Evolutionary conservation across 306 rosid genomes (phyloP), one percentile per base, ranked within the genome.

Genomic region (Begonia peltatifolia): DNA sequence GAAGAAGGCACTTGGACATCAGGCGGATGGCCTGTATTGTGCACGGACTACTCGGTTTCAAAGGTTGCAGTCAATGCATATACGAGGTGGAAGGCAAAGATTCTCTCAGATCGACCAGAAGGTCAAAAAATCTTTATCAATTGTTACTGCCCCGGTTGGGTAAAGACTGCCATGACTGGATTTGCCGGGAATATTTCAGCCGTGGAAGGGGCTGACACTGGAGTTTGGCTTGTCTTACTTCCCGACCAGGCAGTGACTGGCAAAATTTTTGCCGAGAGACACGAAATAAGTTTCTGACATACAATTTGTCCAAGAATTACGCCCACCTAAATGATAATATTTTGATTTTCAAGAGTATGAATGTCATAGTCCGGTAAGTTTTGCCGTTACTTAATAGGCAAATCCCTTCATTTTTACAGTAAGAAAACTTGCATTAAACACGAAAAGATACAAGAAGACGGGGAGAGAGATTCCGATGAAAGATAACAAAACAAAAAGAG

Each of bases 91-190:
- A 58, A 77, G 87, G 94, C 85, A 13, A 73, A 60, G 60, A 51
- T 67, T 54, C 70, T 84, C 14, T 65, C 72, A 4, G 80, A 75
- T 15, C 69, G 75, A 55, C 69, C 72, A 0, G 85, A 84, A 10
- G 94, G 80, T 50, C 71, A 79, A 70, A 87, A 74, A 56, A 81
- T 87, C 42, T 81, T 64, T 47, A 80, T 87, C 16, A 87, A 87
- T 59, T 72, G 92, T 55, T 87, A 76, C 51, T 87, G 94, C 70
- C 96, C 92, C 2, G 96, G 96, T 23, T 87, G 87, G 94, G 94
- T 79, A 41, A 87, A 87, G 80, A 87, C 96, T 46, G 85, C 94
- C 51, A 80, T 87, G 58, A 87, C 96, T 0, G 92, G 94, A 30
- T 84, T 66, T 72, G 85, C 87, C 46, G 96, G 96, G 68, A 81